A percentile compares a stretch with the other conserved stretches of the same genome.
Evolutionary conservation across 805 yeast species (phyloP).

Genomic region (Lipomyces lipofer): DNA sequence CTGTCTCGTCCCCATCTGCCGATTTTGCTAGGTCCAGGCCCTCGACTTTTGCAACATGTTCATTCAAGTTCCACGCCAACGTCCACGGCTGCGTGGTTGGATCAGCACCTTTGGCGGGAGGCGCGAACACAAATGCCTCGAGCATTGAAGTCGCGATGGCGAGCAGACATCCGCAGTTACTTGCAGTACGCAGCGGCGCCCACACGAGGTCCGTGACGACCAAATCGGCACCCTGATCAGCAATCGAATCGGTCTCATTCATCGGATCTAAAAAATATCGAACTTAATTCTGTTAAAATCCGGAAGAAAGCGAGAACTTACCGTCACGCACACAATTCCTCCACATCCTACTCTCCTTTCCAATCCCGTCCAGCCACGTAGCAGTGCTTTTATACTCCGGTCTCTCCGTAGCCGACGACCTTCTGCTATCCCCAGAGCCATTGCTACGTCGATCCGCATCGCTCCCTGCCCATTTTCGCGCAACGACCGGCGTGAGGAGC

Average conservation of each 20-base stretch:
- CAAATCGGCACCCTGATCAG: not conserved
- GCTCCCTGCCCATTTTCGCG: constrained; percentile 4
- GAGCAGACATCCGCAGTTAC: constrained; percentile 1
- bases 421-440: too few species aligned
- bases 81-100: constrained; percentile 3
- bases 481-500: constrained; percentile 5
- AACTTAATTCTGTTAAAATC: not conserved
- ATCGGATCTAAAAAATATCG: not conserved
- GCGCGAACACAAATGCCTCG: not conserved
- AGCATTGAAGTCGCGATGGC: constrained; percentile 2
- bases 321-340: not conserved
- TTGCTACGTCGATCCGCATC: not conserved
- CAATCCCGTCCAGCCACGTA: not conserved
- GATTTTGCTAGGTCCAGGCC: not conserved
- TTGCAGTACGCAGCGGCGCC: constrained; percentile 8
- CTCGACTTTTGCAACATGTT: not conserved
- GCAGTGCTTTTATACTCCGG: not conserved
- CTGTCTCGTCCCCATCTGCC: not conserved
- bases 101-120: not conserved
- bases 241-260: not conserved
- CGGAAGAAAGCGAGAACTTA: not conserved
- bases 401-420: too few species aligned
- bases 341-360: not conserved
- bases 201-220: constrained; percentile 2
- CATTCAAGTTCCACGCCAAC: not conserved